phyloP scores from a whole-genome alignment of 306 rosid species.

The Lupinus albus region DNA sequence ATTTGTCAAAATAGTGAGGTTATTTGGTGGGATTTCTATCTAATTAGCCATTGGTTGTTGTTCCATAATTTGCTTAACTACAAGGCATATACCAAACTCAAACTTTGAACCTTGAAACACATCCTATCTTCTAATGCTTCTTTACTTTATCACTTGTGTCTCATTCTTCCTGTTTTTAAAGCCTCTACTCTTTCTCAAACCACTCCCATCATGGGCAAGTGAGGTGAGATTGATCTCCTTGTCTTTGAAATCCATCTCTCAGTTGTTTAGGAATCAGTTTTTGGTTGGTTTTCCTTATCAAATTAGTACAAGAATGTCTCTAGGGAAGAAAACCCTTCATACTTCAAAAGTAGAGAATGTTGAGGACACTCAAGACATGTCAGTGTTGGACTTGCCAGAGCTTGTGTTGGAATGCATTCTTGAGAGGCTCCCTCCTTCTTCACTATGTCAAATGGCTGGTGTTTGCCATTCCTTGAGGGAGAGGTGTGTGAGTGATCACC shows the following conservation, averaged over 20 bases:
- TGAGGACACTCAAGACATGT: slow-evolving; percentile 53
- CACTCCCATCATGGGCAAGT: slow-evolving; percentile 67
- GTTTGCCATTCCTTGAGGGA: slow-evolving; percentile 80
- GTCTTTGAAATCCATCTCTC: slow-evolving; percentile 42
- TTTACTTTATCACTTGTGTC: slow-evolving; percentile 71
- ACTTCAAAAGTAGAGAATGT: slow-evolving; percentile 64
- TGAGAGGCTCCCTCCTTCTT: slow-evolving; percentile 72
- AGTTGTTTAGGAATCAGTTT: slow-evolving; percentile 39
- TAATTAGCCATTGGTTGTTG: slow-evolving; percentile 36
- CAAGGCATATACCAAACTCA: slow-evolving; percentile 45
- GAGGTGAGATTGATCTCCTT: slow-evolving; percentile 64
- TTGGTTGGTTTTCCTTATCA: slow-evolving; percentile 39
- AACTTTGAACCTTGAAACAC: slow-evolving; percentile 49
- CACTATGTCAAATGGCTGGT: slow-evolving; percentile 69
- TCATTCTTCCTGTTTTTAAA: slow-evolving; percentile 72
- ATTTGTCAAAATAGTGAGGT: slow-evolving; percentile 37
- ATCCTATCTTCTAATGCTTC: slow-evolving; percentile 59
- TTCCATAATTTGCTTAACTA: slow-evolving; percentile 26
- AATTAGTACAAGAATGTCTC: slow-evolving; percentile 55
- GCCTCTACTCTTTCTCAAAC: slow-evolving; percentile 56
- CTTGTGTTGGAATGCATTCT: slow-evolving; percentile 85
- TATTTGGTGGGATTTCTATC: slow-evolving; percentile 37
- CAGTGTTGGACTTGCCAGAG: slow-evolving; percentile 87
- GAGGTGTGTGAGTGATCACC: slow-evolving; percentile 78
- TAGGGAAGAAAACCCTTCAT: slow-evolving; percentile 49